Evolutionary conservation across 257 asterid species (phyloP).

Genomic region (Nicotiana noctiflora): DNA sequence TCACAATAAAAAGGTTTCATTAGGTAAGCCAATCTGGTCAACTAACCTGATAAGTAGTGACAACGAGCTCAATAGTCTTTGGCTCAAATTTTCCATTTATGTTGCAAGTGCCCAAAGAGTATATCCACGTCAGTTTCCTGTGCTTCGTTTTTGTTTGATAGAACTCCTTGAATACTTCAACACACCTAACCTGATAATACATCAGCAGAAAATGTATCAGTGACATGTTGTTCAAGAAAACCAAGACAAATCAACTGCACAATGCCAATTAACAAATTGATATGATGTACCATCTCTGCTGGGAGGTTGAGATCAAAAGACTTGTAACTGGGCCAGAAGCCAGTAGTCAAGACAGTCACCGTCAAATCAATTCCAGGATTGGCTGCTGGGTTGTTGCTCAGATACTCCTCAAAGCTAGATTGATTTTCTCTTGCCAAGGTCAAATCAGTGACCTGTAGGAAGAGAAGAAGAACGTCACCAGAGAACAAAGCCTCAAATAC

Average conservation of each 20-base stretch:
- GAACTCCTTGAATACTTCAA: slow-evolving; percentile 88
- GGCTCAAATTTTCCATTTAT: slow-evolving; percentile 85
- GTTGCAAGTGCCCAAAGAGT: slow-evolving; percentile 95
- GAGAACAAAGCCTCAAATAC: slow-evolving; percentile 6
- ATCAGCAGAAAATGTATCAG: neutral
- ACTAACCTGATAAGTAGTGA: slow-evolving; percentile 92
- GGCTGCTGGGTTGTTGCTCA: slow-evolving; percentile 49
- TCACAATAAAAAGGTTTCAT: neutral
- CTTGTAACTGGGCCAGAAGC: slow-evolving; percentile 99
- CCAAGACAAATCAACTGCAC: neutral
- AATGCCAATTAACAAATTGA: neutral
- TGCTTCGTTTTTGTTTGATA: slow-evolving; percentile 98
- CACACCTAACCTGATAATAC: slow-evolving; percentile 69
- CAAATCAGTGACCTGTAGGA: slow-evolving; percentile 81
- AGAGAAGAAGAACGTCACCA: slow-evolving; percentile 1
- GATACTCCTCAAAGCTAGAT: slow-evolving; percentile 82
- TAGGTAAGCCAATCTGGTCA: slow-evolving; percentile 9
- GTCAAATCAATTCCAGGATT: slow-evolving; percentile 94
- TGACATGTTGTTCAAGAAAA: neutral
- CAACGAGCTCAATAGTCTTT: slow-evolving; percentile 79
- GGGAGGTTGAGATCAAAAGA: slow-evolving; percentile 96
- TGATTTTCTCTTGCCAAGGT: slow-evolving; percentile 97
- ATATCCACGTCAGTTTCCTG: slow-evolving; percentile 90
- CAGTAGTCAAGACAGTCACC: slow-evolving; percentile 95
- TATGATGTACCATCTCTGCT: slow-evolving; percentile 68